Evolutionary conservation across 805 yeast species (phyloP).

Genomic region (Spathaspora arborariae): DNA sequence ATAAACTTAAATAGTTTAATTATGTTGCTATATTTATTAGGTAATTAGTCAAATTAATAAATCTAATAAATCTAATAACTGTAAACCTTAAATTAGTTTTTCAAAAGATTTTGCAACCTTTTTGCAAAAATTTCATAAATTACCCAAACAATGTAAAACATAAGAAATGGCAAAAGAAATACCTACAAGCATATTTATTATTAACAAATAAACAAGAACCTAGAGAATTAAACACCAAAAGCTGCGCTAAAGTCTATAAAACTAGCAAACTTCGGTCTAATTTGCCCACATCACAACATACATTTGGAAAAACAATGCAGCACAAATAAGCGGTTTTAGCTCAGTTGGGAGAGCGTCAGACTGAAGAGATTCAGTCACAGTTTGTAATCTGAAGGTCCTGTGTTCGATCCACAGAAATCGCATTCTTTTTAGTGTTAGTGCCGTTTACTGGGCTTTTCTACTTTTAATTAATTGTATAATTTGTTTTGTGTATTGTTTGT

Average conservation of each 20-base stretch:
- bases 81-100: background rate
- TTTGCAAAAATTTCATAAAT: background rate
- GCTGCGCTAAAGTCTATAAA: background rate
- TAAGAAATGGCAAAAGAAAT: background rate
- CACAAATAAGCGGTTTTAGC: slow-evolving; percentile 28
- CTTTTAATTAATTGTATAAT: background rate
- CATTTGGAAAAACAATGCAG: background rate
- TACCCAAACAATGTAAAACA: background rate
- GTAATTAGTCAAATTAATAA: no score
- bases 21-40: background rate
- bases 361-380: slow-evolving; percentile 12
- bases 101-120: background rate
- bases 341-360: slow-evolving; percentile 30
- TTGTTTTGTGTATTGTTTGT: background rate
- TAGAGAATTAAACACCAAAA: no score
- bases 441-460: background rate
- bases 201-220: background rate
- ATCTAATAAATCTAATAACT: background rate
- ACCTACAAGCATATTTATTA: background rate
- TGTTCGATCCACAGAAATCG: slow-evolving; percentile 82
- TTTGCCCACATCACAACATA: no score
- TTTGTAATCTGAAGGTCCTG: slow-evolving; percentile 74
- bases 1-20: background rate
- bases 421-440: slow-evolving; percentile 27
- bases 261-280: background rate